phyloP scores from a whole-genome alignment of 1,139 yeast species.

The Pichia sp. region DNA sequence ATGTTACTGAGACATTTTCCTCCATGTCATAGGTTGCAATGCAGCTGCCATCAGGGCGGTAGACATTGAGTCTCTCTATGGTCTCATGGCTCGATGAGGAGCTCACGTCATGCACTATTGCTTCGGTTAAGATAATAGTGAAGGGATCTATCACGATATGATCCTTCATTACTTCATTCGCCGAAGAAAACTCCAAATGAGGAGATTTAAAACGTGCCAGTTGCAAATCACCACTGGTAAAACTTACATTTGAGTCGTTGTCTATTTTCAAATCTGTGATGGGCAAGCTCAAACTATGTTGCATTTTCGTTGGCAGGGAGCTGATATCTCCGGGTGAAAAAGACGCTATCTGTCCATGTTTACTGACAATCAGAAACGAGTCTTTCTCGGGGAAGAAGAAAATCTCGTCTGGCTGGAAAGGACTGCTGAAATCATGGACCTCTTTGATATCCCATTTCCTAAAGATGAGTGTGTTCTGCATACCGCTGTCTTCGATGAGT shows the following conservation, averaged over 20 bases:
- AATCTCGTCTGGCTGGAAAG: not conserved
- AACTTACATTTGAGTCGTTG: not conserved
- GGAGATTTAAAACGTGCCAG: slow-evolving; percentile 1
- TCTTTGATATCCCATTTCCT: not conserved
- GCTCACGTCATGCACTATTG: not conserved
- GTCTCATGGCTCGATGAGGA: not conserved
- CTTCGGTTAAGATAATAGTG: slow-evolving; percentile 1
- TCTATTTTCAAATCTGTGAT: slow-evolving; percentile 1
- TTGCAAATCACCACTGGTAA: slow-evolving; percentile 3
- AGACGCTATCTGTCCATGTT: not conserved
- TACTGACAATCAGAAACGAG: not conserved
- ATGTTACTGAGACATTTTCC: slow-evolving; percentile 1
- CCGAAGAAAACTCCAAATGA: not conserved
- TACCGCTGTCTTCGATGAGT: not conserved
- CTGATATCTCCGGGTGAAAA: not conserved
- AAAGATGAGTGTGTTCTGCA: not conserved
- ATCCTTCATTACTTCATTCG: not conserved
- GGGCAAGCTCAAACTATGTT: not conserved
- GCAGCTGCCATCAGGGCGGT: not conserved
- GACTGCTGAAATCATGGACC: not conserved
- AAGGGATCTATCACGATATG: not conserved
- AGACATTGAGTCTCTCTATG: slow-evolving; percentile 3
- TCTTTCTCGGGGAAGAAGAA: not conserved
- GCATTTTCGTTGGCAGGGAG: not conserved
- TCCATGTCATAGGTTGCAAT: slow-evolving; percentile 13